Evolutionary conservation across 164 flowering plant genomes (phyloP), one percentile per base, ranked within the genome.

Genomic region (Nelumbo lutea): DNA sequence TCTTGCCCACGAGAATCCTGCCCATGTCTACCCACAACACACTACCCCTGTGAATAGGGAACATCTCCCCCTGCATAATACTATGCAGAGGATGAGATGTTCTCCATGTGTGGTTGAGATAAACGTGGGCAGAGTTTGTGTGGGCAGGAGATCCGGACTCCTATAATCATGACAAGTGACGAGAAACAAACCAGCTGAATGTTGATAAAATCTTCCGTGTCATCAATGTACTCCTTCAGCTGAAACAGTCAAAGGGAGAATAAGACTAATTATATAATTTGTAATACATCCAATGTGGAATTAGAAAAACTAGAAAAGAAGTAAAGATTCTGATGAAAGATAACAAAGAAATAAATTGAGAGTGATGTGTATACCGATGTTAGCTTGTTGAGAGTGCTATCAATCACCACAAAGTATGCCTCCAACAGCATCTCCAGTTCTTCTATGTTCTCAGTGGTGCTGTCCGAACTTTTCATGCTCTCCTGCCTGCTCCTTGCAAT

Each of bases 401-500:
- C 76, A 46, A 73, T 68, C 43, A 68, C 71, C 63, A 73, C 68
- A 48, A 73, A 73, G 64, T 73, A 73, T 8, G 81, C 81, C 72
- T 78, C 75, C 47, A 78, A 64, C 43, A 79, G 58, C 82, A 79
- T 79, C 60, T 79, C 82, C 52, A 79, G 82, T 48, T 79, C 82
- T 68, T 79, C 82, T 62, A 79, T 77, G 65, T 69, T 82, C n/a
- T 84, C 86, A 1, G 78, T 75, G 8, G 74, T 66, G 70, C 88
- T 84, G 48, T 81, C 87, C 5, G 87, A 68, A 77, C 89, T 85
- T 72, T 75, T 83, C 76, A 73, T 72, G 70, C 94, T 88, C 52
- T 82, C 93, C 76, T 82, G 87, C 27, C 93, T 73, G 74, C 89
- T 86, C 72, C 87, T 82, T 27, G 86, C 71, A 42, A 81, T 83